phyloP scores from a whole-genome alignment of 768 basidiomycete genomes.

The Rhizopogon roseolus region DNA sequence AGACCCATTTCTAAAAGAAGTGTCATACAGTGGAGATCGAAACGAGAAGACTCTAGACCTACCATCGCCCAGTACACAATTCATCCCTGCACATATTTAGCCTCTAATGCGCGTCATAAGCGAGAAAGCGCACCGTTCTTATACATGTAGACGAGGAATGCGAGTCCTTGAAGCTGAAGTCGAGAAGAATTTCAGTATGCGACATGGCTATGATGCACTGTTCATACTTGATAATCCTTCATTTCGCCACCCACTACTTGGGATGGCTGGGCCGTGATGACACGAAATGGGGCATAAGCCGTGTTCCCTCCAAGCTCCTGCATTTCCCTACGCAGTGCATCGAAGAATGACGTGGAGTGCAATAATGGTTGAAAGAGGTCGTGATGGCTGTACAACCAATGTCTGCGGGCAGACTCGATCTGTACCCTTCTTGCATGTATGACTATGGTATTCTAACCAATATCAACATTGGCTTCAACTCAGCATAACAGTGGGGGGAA shows the following conservation, averaged over 20 bases:
- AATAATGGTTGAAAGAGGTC: constrained; percentile 44
- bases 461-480: background rate
- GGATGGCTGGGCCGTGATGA: constrained; percentile 42
- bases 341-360: constrained; percentile 36
- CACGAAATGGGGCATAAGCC: constrained; percentile 31
- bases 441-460: constrained; percentile 34
- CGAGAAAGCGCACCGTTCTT: constrained; percentile 45
- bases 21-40: background rate
- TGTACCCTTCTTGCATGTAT: constrained; percentile 31
- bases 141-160: constrained; percentile 63
- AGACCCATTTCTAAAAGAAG: constrained; percentile 49
- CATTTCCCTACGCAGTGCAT: constrained; percentile 27
- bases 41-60: constrained; percentile 12
- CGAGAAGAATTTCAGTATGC: background rate
- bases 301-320: constrained; percentile 21
- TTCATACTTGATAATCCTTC: constrained; percentile 66
- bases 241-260: constrained; percentile 52
- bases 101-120: background rate
- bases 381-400: constrained; percentile 42
- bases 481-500: background rate
- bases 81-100: constrained; percentile 41
- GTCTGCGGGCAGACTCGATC: constrained; percentile 37
- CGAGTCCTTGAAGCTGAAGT: constrained; percentile 51
- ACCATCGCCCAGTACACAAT: constrained; percentile 71
- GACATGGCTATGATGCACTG: background rate